Conservation (phyloP, 352 stramenopile genomes). For the Phytophthora hybrid region DNA sequence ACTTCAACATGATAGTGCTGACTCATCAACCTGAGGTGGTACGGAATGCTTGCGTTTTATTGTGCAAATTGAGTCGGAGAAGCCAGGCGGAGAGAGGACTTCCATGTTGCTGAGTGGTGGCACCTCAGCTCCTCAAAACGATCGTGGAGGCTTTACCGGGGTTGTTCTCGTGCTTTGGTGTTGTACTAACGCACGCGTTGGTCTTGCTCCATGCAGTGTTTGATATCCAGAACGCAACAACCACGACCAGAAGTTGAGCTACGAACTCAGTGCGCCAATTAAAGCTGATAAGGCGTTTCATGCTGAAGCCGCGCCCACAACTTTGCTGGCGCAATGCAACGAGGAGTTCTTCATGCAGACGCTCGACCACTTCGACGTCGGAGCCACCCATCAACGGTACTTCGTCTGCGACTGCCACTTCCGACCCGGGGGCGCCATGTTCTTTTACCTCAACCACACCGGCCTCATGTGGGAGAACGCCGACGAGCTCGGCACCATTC, state of each 20-base stretch:
- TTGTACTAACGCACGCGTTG: no score
- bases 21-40: conserved; percentile 13
- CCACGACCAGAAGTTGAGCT: no score
- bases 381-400: conserved; percentile 81
- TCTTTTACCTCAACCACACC: conserved; percentile 97
- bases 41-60: conserved; percentile 9
- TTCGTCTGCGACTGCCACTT: conserved; percentile 89
- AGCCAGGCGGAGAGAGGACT: conserved; percentile 17
- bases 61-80: conserved; percentile 11
- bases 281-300: no score
- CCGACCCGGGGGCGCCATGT: conserved; percentile 77
- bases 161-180: no score
- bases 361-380: conserved; percentile 79
- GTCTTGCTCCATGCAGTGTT: no score
- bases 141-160: neutral
- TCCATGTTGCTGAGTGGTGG: conserved; percentile 3
- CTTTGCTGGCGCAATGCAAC: conserved; percentile 68
- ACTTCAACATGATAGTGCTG: conserved; percentile 32
- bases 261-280: no score
- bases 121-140: neutral
- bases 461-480: conserved; percentile 97
- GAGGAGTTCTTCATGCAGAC: conserved; percentile 79
- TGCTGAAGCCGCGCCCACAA: conserved; percentile 39
- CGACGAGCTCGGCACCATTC: conserved; percentile 87
- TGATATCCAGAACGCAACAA: no score